Evolutionary conservation across 768 basidiomycete species (phyloP).

Genomic region (Panaeolus cyanescens): DNA sequence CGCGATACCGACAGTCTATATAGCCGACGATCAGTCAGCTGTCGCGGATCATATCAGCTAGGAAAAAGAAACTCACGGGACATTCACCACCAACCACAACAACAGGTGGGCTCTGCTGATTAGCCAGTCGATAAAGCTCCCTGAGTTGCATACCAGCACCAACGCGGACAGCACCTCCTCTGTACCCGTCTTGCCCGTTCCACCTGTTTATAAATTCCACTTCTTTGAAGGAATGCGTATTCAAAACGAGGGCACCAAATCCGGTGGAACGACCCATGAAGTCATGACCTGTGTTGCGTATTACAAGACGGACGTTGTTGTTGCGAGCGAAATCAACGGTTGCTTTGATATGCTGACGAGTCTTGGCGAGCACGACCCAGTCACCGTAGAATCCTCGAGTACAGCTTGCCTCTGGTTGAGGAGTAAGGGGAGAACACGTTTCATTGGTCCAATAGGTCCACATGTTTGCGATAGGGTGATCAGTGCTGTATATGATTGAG

Average conservation of each 20-base stretch:
- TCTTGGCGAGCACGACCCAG: conserved; percentile 20
- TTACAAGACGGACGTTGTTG: conserved; percentile 22
- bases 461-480: conserved; percentile 5
- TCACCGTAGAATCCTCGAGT: conserved; percentile 3
- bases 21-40: too few relatives aligned
- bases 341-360: conserved; percentile 19
- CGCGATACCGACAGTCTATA: conserved; percentile 33
- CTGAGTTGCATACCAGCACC: conserved; percentile 19
- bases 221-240: conserved; percentile 18
- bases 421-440: conserved; percentile 1
- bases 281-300: conserved; percentile 26
- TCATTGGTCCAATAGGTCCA: conserved; percentile 6
- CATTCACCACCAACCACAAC: conserved; percentile 3
- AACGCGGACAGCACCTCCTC: conserved; percentile 20
- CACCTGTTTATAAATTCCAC: conserved; percentile 16
- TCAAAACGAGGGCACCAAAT: conserved; percentile 19
- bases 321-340: conserved; percentile 20
- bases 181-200: conserved; percentile 14
- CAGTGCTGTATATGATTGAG: conserved; percentile 4
- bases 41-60: too few relatives aligned
- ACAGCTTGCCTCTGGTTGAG: not conserved
- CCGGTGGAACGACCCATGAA: conserved; percentile 24
- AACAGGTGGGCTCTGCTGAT: not conserved
- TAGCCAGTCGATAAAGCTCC: not conserved
- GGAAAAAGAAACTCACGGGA: not conserved